Evolutionary conservation across 306 rosid genomes (phyloP), one percentile per base, ranked within the genome.

Genomic region (Vigna radiata): DNA sequence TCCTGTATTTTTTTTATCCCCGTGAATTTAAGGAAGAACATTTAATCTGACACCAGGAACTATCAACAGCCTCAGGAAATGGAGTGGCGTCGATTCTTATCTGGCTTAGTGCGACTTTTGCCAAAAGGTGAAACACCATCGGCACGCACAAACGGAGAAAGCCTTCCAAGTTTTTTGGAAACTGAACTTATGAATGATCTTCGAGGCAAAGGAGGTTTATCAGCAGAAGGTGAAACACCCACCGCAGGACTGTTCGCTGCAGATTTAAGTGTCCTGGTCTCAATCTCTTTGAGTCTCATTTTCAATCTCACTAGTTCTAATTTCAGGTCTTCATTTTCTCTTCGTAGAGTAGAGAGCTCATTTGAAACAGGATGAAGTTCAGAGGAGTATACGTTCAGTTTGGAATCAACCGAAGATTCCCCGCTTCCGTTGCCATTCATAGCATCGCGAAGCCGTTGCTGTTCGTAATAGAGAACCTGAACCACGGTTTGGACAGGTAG

Each of bases 401-500:
- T 90, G 50, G 89, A 23, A 55, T 84, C 64, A 67, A 69, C 69
- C 8, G 89, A 72, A 74, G 93, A 73, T 66, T 89, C 90, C 6
- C 55, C 84, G 31, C 46, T 80, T 5, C 61, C 74, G 68, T 55
- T 63, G 1, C 82, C 91, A 33, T 85, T 79, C 97, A 95, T 87
- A 77, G 88, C 97, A 43, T 96, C 88, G 12, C 96, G 90, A 76
- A 96, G 91, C 13, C 98, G 87, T 79, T 91, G 94, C 77, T 96
- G 98, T 81, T 93, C 99, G 48, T 88, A 90, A 60, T 91, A 96
- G 66, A 96, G 96, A 67, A 96, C 98, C 86, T 96, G 98, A 60
- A 96, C 99, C 47, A 96, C 98, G 0, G 91, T 96, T 83, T 96
- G 99, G 9, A 96, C 98, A 0, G 98, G 96, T 61, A 96, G 96